Evolutionary conservation across 768 basidiomycete genomes (phyloP), one percentile per base, ranked within the genome.

Genomic region (Suillus decipiens): DNA sequence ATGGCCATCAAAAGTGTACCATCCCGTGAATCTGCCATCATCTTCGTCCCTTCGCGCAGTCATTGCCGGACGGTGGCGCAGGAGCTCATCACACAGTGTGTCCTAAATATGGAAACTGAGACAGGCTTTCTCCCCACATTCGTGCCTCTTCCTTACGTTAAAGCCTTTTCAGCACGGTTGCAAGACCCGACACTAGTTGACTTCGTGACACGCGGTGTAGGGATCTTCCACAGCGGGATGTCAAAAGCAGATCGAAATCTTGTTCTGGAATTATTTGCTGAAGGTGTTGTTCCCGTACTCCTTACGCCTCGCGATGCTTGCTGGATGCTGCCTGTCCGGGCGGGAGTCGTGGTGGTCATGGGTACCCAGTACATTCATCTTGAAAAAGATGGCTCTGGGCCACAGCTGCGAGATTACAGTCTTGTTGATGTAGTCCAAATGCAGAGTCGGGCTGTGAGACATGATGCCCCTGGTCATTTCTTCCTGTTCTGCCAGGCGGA

Each of bases 401-500:
- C 90, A 28, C 88, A 90, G 68, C 72, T 96, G 57, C 82, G 82
- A 50, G 94, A 95, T 72, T 99, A 99, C 74, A 79, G 79, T 0
- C 77, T 96, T 42, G 81, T 85, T 22, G 95, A 99, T 68, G 76
- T 99, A 41, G 87, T 92, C 58, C 88, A 86, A 62, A 99, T 99
- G 96, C 96, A 99, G 75, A 86, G 92, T 61, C 85, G 87, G 37
- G 95, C 95, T 4, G 84, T 94, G 14, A 84, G 83, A 61, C 86
- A 88, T 66, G 76, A 80, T 1, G 81, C 79, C 11, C 67, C 78
- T 0, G 90, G 93, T 0, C 82, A 82, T 62, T 95, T 96, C 77
- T 81, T 90, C 70, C 76, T 99, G 53, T 92, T 99, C 72, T 98
- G 96, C 74, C 96, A 95, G 67, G 81, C 87, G 7, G 96, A 97